A percentile compares a stretch with the other conserved stretches of the same genome.
These are phyloP conservation scores for Beauveria scarabaeidicola DNA, from an alignment of 2,329 filamentous ascomycete species.

Conservation along the genomic window DNA sequence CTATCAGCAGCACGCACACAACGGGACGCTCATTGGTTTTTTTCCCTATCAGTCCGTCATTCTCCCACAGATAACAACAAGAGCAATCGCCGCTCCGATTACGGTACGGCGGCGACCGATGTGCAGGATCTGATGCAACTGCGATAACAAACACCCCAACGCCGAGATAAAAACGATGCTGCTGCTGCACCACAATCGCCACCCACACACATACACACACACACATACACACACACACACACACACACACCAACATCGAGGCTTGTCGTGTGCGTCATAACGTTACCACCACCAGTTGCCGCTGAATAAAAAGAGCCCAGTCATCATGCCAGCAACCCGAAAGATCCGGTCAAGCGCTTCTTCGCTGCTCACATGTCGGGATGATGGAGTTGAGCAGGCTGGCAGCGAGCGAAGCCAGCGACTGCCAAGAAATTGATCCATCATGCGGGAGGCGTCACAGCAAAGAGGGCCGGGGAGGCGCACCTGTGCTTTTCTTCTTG, in stretches of 20 bases:
- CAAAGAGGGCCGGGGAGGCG: too few relatives aligned
- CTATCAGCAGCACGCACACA: background rate
- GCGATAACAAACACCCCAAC: background rate
- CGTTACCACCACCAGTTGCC: background rate
- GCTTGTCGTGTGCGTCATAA: constrained; percentile 7
- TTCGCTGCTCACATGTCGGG: background rate
- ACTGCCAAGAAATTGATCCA: background rate
- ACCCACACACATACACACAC: background rate
- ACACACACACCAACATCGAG: background rate
- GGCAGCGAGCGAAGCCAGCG: background rate
- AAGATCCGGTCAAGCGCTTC: background rate
- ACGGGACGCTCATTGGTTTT: background rate
- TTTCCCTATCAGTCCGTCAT: background rate
- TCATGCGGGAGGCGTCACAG: too few relatives aligned
- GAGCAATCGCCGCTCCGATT: background rate
- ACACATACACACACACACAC: background rate
- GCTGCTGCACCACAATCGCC: background rate
- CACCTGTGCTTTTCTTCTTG: background rate
- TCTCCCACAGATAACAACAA: background rate
- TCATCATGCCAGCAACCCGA: background rate
- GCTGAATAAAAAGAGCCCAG: background rate
- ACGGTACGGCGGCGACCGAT: background rate
- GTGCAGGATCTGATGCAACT: background rate
- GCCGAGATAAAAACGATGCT: too few relatives aligned
- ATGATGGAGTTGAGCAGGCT: too few relatives aligned